Evolutionary conservation across 2,329 filamentous ascomycete species (phyloP).

Genomic region (Neurospora sp.): DNA sequence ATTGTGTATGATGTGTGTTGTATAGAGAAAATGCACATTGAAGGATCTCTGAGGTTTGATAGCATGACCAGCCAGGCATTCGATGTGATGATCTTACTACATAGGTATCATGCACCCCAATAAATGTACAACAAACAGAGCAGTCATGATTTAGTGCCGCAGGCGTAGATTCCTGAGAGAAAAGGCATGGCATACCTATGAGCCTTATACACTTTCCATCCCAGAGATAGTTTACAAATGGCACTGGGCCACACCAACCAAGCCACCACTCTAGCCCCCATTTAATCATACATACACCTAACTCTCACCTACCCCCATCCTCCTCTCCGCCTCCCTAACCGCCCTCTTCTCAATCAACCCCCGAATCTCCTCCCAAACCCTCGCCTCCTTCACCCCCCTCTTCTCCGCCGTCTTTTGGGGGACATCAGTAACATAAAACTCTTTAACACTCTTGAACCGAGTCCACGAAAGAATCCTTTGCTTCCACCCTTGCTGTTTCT

Average conservation of each 20-base stretch:
- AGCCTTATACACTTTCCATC: not conserved
- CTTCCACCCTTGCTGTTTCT: not conserved
- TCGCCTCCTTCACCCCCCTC: conserved; percentile 19
- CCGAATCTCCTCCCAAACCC: conserved; percentile 28
- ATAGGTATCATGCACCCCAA: not conserved
- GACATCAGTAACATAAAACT: conserved; percentile 25
- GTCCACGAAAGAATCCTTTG: conserved; percentile 25
- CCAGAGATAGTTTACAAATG: not conserved
- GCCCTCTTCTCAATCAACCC: conserved; percentile 16
- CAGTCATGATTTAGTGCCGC: not conserved
- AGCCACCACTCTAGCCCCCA: not conserved
- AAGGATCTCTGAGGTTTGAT: not conserved
- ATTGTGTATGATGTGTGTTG: not conserved
- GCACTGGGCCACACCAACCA: not conserved
- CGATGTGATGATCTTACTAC: not conserved
- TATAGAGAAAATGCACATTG: not conserved
- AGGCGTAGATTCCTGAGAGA: not conserved
- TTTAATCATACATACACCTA: not conserved
- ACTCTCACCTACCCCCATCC: not conserved
- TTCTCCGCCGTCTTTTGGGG: conserved; percentile 9
- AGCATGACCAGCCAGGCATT: not conserved
- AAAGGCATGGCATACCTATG: not conserved
- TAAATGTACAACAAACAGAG: not conserved
- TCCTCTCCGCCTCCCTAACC: not conserved
- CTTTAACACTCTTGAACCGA: conserved; percentile 25